These are phyloP conservation scores for Discostella pseudostelligera DNA, from an alignment of 108 stramenopile species.

Conservation along the genomic window DNA sequence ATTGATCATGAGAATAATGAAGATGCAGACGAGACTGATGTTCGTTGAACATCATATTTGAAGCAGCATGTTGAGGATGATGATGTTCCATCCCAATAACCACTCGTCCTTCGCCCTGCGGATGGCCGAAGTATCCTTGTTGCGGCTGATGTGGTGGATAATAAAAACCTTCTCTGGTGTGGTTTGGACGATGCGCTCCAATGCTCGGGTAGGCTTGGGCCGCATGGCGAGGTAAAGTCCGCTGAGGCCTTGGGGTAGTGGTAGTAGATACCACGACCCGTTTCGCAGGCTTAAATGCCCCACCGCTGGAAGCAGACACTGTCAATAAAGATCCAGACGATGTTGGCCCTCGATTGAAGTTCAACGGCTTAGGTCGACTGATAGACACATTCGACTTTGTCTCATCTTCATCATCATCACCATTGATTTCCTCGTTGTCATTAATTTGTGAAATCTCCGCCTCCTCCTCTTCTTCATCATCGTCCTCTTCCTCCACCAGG, in stretches of 20 bases:
- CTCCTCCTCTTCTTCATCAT: slow-evolving; percentile 16
- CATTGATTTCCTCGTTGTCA: slow-evolving; percentile 1
- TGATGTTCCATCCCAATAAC: not conserved
- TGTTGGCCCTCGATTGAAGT: slow-evolving; percentile 6
- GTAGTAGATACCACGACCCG: slow-evolving; percentile 4
- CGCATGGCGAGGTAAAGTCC: slow-evolving; percentile 3
- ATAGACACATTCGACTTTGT: slow-evolving; percentile 3
- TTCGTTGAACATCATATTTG: slow-evolving; percentile 8
- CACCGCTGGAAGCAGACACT: not conserved
- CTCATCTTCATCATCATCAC: not conserved
- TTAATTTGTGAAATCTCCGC: slow-evolving; percentile 15
- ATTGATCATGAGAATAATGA: slow-evolving; percentile 10
- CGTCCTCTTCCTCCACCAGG: slow-evolving; percentile 4
- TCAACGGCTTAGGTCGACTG: slow-evolving; percentile 11
- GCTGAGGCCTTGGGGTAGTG: slow-evolving; percentile 19
- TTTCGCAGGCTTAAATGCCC: slow-evolving; percentile 22
- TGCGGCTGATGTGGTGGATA: slow-evolving; percentile 7
- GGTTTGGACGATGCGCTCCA: slow-evolving; percentile 6
- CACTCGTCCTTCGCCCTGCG: not conserved
- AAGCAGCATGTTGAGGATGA: not conserved
- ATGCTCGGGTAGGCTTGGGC: not conserved
- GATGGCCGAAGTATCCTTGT: slow-evolving; percentile 15
- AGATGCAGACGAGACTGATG: slow-evolving; percentile 5
- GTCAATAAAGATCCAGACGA: not conserved
- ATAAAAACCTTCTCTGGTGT: not conserved